A percentile compares a stretch with the other conserved stretches of the same genome.
These are phyloP conservation scores for Verticillium dahliae DNA, from an alignment of 2,329 filamentous ascomycete species.

Conservation along the genomic window DNA sequence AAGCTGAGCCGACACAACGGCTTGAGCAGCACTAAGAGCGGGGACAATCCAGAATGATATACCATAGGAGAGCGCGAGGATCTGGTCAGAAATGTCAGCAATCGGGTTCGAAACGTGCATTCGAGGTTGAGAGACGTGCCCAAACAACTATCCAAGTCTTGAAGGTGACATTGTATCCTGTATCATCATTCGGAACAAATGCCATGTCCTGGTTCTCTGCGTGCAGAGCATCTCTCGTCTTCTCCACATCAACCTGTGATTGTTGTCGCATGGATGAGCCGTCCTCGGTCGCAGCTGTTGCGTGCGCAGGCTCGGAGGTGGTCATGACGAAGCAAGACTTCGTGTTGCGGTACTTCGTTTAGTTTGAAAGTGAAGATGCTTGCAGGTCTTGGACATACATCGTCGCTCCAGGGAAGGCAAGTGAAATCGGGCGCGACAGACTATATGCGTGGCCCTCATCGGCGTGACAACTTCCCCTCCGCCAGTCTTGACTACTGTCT, in stretches of 20 bases:
- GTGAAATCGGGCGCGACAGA: not conserved
- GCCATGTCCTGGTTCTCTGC: conserved; percentile 5
- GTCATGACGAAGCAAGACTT: not conserved
- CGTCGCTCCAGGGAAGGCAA: too few species aligned
- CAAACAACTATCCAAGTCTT: conserved; percentile 32
- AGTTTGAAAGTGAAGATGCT: too few species aligned
- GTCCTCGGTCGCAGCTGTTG: not conserved
- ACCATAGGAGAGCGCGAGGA: conserved; percentile 26
- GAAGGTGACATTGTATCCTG: conserved; percentile 29
- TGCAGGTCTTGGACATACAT: too few species aligned
- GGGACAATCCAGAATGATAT: conserved; percentile 32
- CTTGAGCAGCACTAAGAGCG: conserved; percentile 20
- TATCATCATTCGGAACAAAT: conserved; percentile 22
- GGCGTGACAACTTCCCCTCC: not conserved
- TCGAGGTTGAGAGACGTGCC: conserved; percentile 4
- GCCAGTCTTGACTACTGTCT: not conserved
- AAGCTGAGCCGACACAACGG: conserved; percentile 23
- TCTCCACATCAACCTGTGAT: conserved; percentile 6
- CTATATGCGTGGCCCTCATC: not conserved
- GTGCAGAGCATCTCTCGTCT: conserved; percentile 6
- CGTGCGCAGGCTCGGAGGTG: not conserved
- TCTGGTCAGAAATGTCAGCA: conserved; percentile 10
- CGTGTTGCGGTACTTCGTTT: not conserved
- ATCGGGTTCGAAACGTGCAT: not conserved
- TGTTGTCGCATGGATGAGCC: not conserved